These are phyloP conservation scores for Gynostemma pentaphyllum DNA, from an alignment of 306 rosid species.

Conservation along the genomic window DNA sequence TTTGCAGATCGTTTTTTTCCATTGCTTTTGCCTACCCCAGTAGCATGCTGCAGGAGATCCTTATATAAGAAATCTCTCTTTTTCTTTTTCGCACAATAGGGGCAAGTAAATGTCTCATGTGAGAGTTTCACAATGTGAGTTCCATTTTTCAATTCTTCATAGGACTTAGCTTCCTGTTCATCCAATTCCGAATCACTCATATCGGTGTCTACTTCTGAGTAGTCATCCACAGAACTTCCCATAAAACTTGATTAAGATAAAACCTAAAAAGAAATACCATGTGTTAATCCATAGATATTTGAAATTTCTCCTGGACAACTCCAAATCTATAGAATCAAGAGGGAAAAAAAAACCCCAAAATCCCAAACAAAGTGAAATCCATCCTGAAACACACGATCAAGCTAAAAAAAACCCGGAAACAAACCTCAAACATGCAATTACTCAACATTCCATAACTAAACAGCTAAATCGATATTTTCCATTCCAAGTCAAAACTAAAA, in stretches of 20 bases:
- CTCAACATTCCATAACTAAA: not conserved
- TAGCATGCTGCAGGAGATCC: constrained; percentile 79
- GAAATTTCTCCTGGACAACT: not conserved
- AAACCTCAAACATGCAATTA: not conserved
- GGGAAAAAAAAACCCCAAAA: no score
- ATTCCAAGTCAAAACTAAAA: not conserved
- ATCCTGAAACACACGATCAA: not conserved
- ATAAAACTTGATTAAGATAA: constrained; percentile 16
- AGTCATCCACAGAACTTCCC: constrained; percentile 27
- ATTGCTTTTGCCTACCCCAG: constrained; percentile 81
- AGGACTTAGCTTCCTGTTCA: constrained; percentile 41
- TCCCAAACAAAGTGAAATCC: not conserved
- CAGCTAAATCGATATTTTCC: not conserved
- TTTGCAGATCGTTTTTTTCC: constrained; percentile 57
- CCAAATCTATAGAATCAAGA: not conserved
- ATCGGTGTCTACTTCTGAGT: constrained; percentile 41
- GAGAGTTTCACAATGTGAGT: constrained; percentile 38
- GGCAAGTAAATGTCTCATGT: constrained; percentile 52
- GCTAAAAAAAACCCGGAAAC: not conserved
- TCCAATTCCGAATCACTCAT: constrained; percentile 47
- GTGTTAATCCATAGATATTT: not conserved
- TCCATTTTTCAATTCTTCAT: constrained; percentile 56
- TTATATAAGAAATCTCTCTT: constrained; percentile 39
- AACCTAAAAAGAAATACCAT: constrained; percentile 9
- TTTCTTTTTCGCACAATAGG: constrained; percentile 60